These are phyloP conservation scores for Lactarius psammicola DNA, from an alignment of 768 basidiomycete genomes.

Conservation along the genomic window DNA sequence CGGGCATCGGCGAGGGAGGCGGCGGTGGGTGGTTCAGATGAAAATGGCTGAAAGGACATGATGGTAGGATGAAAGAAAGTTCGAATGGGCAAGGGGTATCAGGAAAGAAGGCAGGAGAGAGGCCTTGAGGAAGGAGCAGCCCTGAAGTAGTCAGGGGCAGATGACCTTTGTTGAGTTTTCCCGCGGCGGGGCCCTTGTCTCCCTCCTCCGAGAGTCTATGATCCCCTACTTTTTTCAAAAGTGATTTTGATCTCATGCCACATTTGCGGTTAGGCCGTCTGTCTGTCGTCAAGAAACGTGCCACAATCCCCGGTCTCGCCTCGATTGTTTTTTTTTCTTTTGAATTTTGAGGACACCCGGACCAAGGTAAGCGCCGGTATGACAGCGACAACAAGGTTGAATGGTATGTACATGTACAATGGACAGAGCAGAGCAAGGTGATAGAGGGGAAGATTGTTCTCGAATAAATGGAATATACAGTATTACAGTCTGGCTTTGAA, in stretches of 20 bases:
- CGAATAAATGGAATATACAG: conserved; percentile 23
- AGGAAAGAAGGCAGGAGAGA: conserved; percentile 4
- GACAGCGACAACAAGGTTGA: background rate
- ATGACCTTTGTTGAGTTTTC: conserved; percentile 19
- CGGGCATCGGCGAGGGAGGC: conserved; percentile 54
- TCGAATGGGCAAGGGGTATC: conserved; percentile 12
- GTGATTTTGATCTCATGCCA: background rate
- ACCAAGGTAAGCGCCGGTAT: conserved; percentile 3
- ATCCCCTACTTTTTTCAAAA: background rate
- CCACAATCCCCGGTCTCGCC: background rate
- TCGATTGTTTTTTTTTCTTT: background rate
- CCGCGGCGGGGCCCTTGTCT: conserved; percentile 12
- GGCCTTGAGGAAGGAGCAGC: conserved; percentile 4
- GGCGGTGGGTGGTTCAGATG: conserved; percentile 57
- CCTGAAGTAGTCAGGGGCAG: conserved; percentile 18
- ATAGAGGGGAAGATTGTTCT: background rate
- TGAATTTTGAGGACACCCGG: background rate
- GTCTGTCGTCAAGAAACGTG: background rate
- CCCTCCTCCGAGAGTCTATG: too few relatives aligned
- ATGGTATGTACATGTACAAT: conserved; percentile 7
- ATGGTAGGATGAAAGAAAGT: conserved; percentile 22
- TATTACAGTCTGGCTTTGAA: conserved; percentile 13
- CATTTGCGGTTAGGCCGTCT: background rate
- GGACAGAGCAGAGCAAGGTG: conserved; percentile 11
- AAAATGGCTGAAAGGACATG: conserved; percentile 34